Percentiles rank a stretch among this genome's conserved stretches.
These are phyloP conservation scores for Drechslerella dactyloides DNA, from an alignment of 2,329 filamentous ascomycete genomes.

Conservation along the genomic window DNA sequence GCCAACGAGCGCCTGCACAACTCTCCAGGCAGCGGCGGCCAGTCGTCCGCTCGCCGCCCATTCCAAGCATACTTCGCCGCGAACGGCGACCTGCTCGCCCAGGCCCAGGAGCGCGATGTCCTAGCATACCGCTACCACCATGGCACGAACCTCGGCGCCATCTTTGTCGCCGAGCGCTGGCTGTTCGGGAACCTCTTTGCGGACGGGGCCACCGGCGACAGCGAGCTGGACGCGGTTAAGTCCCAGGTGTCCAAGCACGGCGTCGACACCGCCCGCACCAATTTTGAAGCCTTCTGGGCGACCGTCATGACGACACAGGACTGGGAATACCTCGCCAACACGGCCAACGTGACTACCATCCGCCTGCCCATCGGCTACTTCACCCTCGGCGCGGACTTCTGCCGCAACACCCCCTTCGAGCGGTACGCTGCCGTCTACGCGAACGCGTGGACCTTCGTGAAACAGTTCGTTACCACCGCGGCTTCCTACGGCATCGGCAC, in stretches of 20 bases:
- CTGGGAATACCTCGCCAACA: slow-evolving; percentile 63
- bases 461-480: slow-evolving; percentile 61
- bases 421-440: slow-evolving; percentile 61
- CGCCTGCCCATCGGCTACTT: slow-evolving; percentile 69
- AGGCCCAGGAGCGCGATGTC: slow-evolving; percentile 58
- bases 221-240: slow-evolving; percentile 64
- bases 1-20: slow-evolving; percentile 10
- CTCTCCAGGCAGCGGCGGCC: background rate
- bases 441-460: slow-evolving; percentile 64
- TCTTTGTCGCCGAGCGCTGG: slow-evolving; percentile 69
- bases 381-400: slow-evolving; percentile 64
- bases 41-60: background rate
- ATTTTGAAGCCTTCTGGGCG: slow-evolving; percentile 65
- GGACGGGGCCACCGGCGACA: slow-evolving; percentile 58
- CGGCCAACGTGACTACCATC: slow-evolving; percentile 65
- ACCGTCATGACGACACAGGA: slow-evolving; percentile 63
- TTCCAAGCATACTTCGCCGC: background rate
- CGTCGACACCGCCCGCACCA: slow-evolving; percentile 61
- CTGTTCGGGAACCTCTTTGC: slow-evolving; percentile 63
- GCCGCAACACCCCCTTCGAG: slow-evolving; percentile 63
- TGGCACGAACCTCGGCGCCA: slow-evolving; percentile 66
- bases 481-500: slow-evolving; percentile 63
- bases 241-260: slow-evolving; percentile 60
- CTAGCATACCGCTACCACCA: slow-evolving; percentile 67
- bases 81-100: slow-evolving; percentile 19